These are phyloP conservation scores for Synchytrium microbalum DNA, from an alignment of 371 early-diverging fungal species.

Conservation along the genomic window DNA sequence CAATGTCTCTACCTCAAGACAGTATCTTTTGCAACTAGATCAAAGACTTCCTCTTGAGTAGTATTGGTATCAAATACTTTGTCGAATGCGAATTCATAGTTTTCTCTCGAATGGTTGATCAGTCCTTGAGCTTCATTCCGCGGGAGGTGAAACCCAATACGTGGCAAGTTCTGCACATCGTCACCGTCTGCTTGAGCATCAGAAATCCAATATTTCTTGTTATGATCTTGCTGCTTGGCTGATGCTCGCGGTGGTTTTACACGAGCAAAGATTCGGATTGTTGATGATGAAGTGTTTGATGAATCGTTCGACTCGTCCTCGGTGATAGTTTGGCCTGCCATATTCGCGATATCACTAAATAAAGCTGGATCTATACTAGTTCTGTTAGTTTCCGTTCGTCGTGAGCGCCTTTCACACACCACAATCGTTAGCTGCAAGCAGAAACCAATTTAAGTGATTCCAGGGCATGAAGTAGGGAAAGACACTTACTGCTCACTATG, in stretches of 20 bases:
- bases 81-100: constrained; percentile 46
- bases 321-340: too few relatives aligned
- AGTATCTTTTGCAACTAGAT: constrained; percentile 49
- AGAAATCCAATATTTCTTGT: constrained; percentile 29
- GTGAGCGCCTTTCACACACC: too few relatives aligned
- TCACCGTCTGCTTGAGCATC: constrained; percentile 4
- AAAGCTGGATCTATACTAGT: too few relatives aligned
- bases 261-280: constrained; percentile 38
- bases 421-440: too few relatives aligned
- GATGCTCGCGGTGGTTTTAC: constrained; percentile 29
- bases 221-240: constrained; percentile 20
- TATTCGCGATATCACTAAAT: too few relatives aligned
- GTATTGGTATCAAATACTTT: constrained; percentile 43
- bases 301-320: too few relatives aligned
- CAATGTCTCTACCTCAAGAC: constrained; percentile 28
- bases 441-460: too few relatives aligned
- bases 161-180: constrained; percentile 2
- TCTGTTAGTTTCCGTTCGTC: too few relatives aligned
- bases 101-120: constrained; percentile 44
- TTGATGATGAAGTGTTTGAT: too few relatives aligned
- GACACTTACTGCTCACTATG: too few relatives aligned
- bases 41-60: constrained; percentile 56
- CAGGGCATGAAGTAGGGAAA: too few relatives aligned
- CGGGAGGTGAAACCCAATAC: constrained; percentile 38
- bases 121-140: constrained; percentile 32